Percentiles rank a stretch among this genome's conserved stretches.
Evolutionary conservation across 2,329 filamentous ascomycete genomes (phyloP).

Genomic region (Pyricularia sp.): DNA sequence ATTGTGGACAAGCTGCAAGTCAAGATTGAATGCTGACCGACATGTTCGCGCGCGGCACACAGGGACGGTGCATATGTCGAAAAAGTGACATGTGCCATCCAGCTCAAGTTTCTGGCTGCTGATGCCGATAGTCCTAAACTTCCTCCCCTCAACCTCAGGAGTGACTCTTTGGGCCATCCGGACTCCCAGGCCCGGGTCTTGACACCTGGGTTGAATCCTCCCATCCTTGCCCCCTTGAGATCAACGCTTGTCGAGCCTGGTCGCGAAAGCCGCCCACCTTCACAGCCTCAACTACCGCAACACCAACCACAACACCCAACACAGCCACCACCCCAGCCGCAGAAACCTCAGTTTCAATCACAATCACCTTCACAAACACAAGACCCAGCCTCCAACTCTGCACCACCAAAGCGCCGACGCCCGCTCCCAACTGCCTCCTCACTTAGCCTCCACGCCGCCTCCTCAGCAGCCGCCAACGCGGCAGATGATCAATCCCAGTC

Average conservation of each 20-base stretch:
- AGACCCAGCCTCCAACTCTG: not conserved
- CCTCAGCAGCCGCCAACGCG: not conserved
- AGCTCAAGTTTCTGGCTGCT: not conserved
- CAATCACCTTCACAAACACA: not conserved
- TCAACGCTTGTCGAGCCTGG: not conserved
- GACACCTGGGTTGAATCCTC: not conserved
- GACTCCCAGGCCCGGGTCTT: not conserved
- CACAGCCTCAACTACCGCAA: not conserved
- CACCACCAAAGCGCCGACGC: slow-evolving; percentile 3
- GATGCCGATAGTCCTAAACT: not conserved
- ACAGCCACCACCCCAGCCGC: not conserved
- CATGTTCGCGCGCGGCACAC: not conserved
- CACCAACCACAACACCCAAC: not conserved
- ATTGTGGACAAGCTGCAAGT: not conserved
- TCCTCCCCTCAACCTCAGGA: not conserved
- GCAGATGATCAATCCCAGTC: not conserved
- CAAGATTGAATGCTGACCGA: not conserved
- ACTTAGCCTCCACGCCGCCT: not conserved
- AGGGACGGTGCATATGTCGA: slow-evolving; percentile 1
- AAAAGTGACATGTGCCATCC: slow-evolving; percentile 2
- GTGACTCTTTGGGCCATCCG: not conserved
- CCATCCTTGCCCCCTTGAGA: not conserved
- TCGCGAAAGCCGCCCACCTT: not conserved
- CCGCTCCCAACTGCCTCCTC: slow-evolving; percentile 1
- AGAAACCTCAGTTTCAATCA: not conserved